A percentile compares a stretch with the other conserved stretches of the same genome.
phyloP scores from a whole-genome alignment of 495 filamentous ascomycete species.

The Xylaria cubensis region DNA sequence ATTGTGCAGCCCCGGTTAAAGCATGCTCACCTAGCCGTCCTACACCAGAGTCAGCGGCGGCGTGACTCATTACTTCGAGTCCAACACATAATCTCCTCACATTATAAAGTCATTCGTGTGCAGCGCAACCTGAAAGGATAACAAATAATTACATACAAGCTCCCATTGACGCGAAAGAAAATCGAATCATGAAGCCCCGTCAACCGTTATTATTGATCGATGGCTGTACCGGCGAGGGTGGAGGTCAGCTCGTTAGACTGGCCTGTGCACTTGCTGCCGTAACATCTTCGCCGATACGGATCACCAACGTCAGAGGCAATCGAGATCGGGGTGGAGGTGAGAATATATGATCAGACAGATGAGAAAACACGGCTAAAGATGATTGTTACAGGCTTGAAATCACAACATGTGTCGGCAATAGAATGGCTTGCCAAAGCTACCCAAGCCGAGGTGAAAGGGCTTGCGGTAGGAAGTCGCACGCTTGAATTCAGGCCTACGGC shows the following conservation, averaged over 20 bases:
- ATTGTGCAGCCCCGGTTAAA: neutral
- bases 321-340: conserved; percentile 56
- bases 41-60: conserved; percentile 2
- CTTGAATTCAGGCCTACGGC: conserved; percentile 58
- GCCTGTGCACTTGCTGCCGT: conserved; percentile 74
- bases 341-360: neutral
- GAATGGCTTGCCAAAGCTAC: conserved; percentile 69
- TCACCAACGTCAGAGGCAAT: conserved; percentile 75
- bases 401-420: conserved; percentile 74
- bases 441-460: conserved; percentile 62
- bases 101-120: neutral
- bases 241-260: conserved; percentile 80
- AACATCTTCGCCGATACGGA: conserved; percentile 66
- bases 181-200: conserved; percentile 23
- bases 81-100: neutral
- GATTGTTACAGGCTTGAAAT: conserved; percentile 67
- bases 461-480: conserved; percentile 59
- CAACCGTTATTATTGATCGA: conserved; percentile 57
- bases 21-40: neutral
- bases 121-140: too few species aligned
- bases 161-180: neutral
- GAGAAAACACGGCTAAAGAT: conserved; percentile 22
- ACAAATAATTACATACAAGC: neutral
- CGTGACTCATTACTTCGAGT: conserved; percentile 14
- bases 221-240: conserved; percentile 80